A percentile compares a stretch with the other conserved stretches of the same genome.
These are phyloP conservation scores for Aspergillus candidus DNA, from an alignment of 2,329 filamentous ascomycete genomes.

Conservation along the genomic window DNA sequence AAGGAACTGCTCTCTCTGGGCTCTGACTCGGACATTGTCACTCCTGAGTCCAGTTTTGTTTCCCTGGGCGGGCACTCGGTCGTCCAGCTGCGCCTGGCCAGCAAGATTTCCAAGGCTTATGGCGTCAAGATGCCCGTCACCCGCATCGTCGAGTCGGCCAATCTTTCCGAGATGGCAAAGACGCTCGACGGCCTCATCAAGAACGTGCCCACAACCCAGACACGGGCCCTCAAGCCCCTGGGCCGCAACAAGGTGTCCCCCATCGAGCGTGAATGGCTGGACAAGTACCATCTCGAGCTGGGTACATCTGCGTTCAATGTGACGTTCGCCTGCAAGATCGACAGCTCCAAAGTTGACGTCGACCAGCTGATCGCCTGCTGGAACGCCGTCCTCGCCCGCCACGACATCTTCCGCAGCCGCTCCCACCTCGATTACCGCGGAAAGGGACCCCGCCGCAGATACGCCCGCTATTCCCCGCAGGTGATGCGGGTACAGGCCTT, in stretches of 20 bases:
- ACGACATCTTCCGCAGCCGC: conserved; percentile 2
- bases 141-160: not conserved
- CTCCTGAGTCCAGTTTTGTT: conserved; percentile 6
- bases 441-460: not conserved
- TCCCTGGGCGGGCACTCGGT: conserved; percentile 13
- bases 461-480: not conserved
- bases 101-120: not conserved
- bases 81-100: conserved; percentile 10
- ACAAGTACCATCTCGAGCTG: not conserved
- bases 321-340: not conserved
- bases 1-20: conserved; percentile 1
- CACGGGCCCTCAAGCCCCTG: no score
- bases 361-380: not conserved
- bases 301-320: conserved; percentile 2
- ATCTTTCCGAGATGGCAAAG: not conserved
- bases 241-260: not conserved
- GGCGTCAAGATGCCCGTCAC: not conserved
- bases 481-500: not conserved
- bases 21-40: not conserved
- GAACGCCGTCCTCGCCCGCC: conserved; percentile 2
- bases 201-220: no score
- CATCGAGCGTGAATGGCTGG: not conserved
- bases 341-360: not conserved
- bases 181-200: not conserved
- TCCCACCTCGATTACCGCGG: not conserved